A percentile compares a stretch with the other conserved stretches of the same genome.
Evolutionary conservation across 139 green algal genomes (phyloP).

Genomic region (Chlamydomonas eustigma): DNA sequence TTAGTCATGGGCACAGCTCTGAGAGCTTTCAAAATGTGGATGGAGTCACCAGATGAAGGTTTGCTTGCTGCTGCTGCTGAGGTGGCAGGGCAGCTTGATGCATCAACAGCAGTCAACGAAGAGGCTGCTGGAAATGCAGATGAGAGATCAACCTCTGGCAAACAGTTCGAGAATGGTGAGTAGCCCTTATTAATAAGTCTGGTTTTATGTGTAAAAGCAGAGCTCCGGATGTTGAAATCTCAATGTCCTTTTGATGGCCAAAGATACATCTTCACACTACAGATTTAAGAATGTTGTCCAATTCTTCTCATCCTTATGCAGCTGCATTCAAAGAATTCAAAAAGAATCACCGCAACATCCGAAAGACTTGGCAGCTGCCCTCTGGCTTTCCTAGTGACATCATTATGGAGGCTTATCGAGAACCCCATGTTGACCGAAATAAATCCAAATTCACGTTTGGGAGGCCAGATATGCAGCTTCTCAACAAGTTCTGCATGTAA

Average conservation of each 20-base stretch:
- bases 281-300: too few species aligned
- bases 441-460: conserved; percentile 60
- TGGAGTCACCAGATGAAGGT: conserved; percentile 48
- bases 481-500: conserved; percentile 65
- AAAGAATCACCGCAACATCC: conserved; percentile 46
- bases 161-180: too few species aligned
- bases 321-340: conserved; percentile 58
- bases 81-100: not conserved
- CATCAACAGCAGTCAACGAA: too few species aligned
- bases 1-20: conserved; percentile 45
- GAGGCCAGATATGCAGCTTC: conserved; percentile 63
- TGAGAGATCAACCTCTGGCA: too few species aligned
- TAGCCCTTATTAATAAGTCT: too few species aligned
- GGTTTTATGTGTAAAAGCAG: too few species aligned
- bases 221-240: too few species aligned
- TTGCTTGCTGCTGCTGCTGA: conserved; percentile 17
- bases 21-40: conserved; percentile 56
- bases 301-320: conserved; percentile 15
- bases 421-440: conserved; percentile 50
- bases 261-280: too few species aligned
- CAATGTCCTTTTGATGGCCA: too few species aligned
- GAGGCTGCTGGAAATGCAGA: too few species aligned
- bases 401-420: conserved; percentile 58
- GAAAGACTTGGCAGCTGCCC: conserved; percentile 72
- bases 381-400: conserved; percentile 60